Evolutionary conservation across 306 rosid species (phyloP), one percentile per base, ranked within the genome.

Genomic region (Citrullus mucosospermus): DNA sequence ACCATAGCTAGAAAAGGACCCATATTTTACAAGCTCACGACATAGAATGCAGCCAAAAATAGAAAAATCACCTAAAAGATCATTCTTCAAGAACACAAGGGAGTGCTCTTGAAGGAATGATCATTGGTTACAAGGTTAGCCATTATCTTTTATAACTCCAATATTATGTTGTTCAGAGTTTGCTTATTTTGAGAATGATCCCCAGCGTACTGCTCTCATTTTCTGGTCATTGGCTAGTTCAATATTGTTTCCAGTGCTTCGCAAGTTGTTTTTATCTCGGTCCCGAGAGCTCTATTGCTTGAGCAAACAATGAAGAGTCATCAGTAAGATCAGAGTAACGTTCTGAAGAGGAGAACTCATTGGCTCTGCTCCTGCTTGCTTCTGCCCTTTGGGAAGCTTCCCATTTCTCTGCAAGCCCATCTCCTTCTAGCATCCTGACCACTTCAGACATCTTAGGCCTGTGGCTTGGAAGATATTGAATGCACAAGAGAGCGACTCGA

Each of bases 371-470:
- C 75, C 90, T 85, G 69, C 87, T 87, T 44, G 92, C 83, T 51
- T 92, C 99, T 51, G 91, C 87, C 69, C 90, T 86, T 80, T 92
- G 96, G 16, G 98, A 83, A 63, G 97, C 96, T 83, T 96, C 99
- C 99, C 99, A 96, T 85, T 92, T 96, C 84, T 96, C 98, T 2
- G 93, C 99, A 41, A 96, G 97, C 0, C 98, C 99, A 68, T 96
- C 99, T 70, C 98, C 99, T 89, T 92, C 98, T 8, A 96, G 98
- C 99, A 96, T 92, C 51, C 99, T 81, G 50, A 96, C 96, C 68
- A 92, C 99, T 81, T 96, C 97, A 22, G 99, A 92, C 98, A 91
- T 96, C 88, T 88, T 95, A 4, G 99, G 99, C 62, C 99, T 86
- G 17, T 87, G 89, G 59, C 85, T 83, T 32, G 92, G 91, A 78